phyloP scores from a whole-genome alignment of 2,329 filamentous ascomycete genomes.

The Ceratocystis ficicola region DNA sequence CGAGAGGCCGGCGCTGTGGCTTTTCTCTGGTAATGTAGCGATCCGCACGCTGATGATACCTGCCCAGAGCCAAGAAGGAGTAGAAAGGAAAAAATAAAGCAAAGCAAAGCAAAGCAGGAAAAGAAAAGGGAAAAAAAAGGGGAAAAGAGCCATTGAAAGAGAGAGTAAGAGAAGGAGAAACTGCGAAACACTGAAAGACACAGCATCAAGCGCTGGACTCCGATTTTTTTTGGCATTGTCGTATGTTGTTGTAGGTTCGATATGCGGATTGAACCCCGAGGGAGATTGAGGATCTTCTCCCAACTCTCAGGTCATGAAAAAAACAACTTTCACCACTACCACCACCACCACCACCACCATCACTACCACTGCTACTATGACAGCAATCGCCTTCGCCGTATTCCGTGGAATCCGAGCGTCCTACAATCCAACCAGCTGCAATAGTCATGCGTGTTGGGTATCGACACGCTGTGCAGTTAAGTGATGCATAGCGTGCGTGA shows the following conservation, averaged over 20 bases:
- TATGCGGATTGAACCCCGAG: slow-evolving; percentile 20
- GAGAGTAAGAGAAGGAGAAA: slow-evolving; percentile 6
- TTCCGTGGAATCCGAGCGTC: neutral
- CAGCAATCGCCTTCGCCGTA: neutral
- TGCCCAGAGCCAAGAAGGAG: slow-evolving; percentile 23
- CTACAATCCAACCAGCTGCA: neutral
- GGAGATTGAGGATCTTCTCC: slow-evolving; percentile 14
- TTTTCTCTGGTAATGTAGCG: slow-evolving; percentile 23
- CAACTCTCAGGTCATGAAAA: slow-evolving; percentile 19
- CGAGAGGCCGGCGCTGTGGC: slow-evolving; percentile 25
- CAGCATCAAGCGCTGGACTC: neutral
- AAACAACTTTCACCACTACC: slow-evolving; percentile 15
- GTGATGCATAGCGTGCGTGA: neutral
- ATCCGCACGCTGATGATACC: slow-evolving; percentile 21
- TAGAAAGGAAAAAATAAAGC: slow-evolving; percentile 16
- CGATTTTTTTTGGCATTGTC: slow-evolving; percentile 10
- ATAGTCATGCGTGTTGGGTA: neutral
- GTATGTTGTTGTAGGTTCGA: slow-evolving; percentile 20
- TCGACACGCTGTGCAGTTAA: neutral
- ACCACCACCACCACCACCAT: slow-evolving; percentile 10
- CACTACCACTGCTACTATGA: neutral
- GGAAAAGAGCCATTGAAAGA: neutral
- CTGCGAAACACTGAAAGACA: neutral
- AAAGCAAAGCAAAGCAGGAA: neutral
- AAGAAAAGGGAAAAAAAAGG: neutral